Percentiles rank a stretch among this genome's conserved stretches.
Evolutionary conservation across 208 protist species (phyloP).

Genomic region (Leishmania braziliensis): DNA sequence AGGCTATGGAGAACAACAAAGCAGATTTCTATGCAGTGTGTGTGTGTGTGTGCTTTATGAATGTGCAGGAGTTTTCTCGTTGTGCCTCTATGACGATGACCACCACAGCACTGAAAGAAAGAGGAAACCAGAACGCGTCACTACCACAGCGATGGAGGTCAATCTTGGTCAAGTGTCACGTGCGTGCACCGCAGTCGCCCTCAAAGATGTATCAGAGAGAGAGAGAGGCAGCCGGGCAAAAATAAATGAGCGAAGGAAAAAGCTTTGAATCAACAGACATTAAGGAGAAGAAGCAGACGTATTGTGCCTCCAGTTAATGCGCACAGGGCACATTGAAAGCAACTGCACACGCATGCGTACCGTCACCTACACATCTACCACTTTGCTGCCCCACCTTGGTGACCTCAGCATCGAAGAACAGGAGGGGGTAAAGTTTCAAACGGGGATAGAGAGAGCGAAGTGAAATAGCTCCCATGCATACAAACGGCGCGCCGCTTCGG

Average conservation of each 20-base stretch:
- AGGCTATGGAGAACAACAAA: neutral
- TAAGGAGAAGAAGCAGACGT: neutral
- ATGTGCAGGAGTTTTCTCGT: neutral
- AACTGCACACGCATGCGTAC: neutral
- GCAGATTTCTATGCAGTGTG: conserved; percentile 3
- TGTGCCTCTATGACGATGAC: neutral
- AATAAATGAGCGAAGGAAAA: neutral
- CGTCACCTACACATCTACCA: neutral
- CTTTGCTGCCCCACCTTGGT: neutral
- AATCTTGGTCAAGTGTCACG: neutral
- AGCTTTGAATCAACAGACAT: neutral
- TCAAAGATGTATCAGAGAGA: neutral
- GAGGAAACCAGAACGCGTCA: neutral
- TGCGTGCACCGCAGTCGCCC: neutral
- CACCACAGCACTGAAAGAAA: neutral
- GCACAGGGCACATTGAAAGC: neutral
- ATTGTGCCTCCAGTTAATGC: neutral
- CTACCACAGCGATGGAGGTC: neutral
- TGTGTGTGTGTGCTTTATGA: neutral
- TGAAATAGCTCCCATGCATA: neutral
- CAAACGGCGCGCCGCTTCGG: too few relatives aligned
- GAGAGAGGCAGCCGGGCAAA: too few relatives aligned
- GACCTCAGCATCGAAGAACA: neutral
- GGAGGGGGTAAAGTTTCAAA: neutral
- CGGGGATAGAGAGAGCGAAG: neutral